Evolutionary conservation across 78 protist species (phyloP).

Genomic region (Emiliania huxleyi): DNA sequence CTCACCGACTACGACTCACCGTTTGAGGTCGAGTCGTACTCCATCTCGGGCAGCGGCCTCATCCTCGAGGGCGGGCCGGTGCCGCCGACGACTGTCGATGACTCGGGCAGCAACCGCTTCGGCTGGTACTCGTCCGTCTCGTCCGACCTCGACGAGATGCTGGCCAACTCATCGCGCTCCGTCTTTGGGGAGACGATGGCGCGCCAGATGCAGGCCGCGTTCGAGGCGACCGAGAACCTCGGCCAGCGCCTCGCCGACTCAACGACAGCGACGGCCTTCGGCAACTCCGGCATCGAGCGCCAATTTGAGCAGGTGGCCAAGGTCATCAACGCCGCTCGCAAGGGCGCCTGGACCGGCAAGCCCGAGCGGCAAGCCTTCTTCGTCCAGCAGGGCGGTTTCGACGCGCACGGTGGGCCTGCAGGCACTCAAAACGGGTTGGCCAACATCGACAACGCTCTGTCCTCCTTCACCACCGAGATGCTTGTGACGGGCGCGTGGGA

Average conservation of each 20-base stretch:
- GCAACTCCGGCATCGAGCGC: background rate
- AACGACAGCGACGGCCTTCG: background rate
- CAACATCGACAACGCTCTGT: background rate
- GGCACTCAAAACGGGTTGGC: background rate
- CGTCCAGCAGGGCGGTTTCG: slow-evolving; percentile 3
- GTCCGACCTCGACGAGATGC: background rate
- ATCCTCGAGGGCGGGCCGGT: background rate
- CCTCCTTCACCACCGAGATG: slow-evolving; percentile 16
- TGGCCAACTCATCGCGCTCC: background rate
- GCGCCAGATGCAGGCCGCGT: background rate
- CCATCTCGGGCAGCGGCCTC: background rate
- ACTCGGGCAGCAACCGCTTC: background rate
- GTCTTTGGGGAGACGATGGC: background rate
- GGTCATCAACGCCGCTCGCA: background rate
- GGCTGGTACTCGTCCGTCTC: background rate
- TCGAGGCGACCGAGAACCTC: background rate
- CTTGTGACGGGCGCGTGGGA: background rate
- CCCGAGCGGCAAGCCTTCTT: slow-evolving; percentile 2
- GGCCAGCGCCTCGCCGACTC: background rate
- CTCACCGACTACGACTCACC: background rate
- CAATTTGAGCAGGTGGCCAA: background rate
- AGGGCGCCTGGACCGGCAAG: background rate
- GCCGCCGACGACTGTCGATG: background rate
- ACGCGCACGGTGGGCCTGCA: background rate
- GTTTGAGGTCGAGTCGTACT: background rate